Evolutionary conservation across 768 basidiomycete genomes (phyloP).

Genomic region (Calocybe gangraenosa): DNA sequence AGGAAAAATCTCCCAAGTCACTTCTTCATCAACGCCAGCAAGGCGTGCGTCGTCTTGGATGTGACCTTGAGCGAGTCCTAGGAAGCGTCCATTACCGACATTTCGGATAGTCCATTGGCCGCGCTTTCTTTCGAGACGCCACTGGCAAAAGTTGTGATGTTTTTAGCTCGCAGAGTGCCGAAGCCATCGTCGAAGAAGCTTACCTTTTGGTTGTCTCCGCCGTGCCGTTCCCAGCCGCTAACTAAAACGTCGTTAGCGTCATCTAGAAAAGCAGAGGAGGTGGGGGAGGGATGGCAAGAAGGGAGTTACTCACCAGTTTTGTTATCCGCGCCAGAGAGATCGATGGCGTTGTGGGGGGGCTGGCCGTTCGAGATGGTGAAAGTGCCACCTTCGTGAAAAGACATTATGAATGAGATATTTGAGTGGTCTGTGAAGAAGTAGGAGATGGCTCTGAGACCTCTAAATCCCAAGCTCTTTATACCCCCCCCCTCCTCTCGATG

Average conservation of each 20-base stretch:
- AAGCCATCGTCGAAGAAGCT: too few species aligned
- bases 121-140: slow-evolving; percentile 11
- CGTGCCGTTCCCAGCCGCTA: slow-evolving; percentile 35
- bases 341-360: slow-evolving; percentile 35
- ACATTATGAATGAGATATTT: slow-evolving; percentile 10
- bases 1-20: slow-evolving; percentile 20
- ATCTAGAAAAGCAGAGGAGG: too few species aligned
- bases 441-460: too few species aligned
- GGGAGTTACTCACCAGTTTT: slow-evolving; percentile 30
- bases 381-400: slow-evolving; percentile 9
- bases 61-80: slow-evolving; percentile 11
- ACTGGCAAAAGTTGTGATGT: slow-evolving; percentile 12
- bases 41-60: slow-evolving; percentile 9
- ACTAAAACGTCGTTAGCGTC: slow-evolving; percentile 25
- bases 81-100: slow-evolving; percentile 13
- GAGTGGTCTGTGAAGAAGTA: neutral
- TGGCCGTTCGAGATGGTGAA: slow-evolving; percentile 25
- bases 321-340: slow-evolving; percentile 46
- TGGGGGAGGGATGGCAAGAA: too few species aligned
- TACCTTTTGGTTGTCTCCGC: slow-evolving; percentile 41
- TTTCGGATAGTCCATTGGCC: slow-evolving; percentile 19
- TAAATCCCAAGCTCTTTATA: too few species aligned
- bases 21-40: slow-evolving; percentile 10
- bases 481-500: too few species aligned
- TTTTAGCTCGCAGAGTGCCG: too few species aligned